Percentiles rank a stretch among this genome's conserved stretches.
Conservation (phyloP, 805 yeast genomes). For the Yamadazyma philogaea region DNA sequence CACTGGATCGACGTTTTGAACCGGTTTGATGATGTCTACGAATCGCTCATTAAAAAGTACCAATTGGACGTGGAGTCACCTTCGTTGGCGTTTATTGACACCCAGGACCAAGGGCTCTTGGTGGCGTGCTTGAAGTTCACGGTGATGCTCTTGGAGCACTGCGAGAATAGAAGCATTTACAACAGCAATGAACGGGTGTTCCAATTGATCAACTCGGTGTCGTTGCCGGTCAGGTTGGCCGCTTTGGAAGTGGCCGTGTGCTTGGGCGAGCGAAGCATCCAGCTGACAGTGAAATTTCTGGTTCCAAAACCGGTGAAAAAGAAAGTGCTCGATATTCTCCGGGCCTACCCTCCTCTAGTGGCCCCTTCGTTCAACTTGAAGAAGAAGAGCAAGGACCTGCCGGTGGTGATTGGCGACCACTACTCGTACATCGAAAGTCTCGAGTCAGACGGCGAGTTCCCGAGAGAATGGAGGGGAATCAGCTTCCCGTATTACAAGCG, state of each 20-base stretch:
- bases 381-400: slow-evolving; percentile 3
- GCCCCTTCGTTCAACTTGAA: slow-evolving; percentile 23
- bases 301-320: slow-evolving; percentile 45
- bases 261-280: slow-evolving; percentile 59
- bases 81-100: slow-evolving; percentile 43
- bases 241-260: slow-evolving; percentile 60
- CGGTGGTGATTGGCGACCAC: slow-evolving; percentile 35
- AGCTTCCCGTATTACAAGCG: slow-evolving; percentile 31
- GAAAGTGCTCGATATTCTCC: slow-evolving; percentile 52
- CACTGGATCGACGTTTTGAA: slow-evolving; percentile 79
- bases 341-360: slow-evolving; percentile 48
- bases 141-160: slow-evolving; percentile 59
- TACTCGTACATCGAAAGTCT: slow-evolving; percentile 43
- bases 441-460: slow-evolving; percentile 6
- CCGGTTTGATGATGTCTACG: slow-evolving; percentile 67
- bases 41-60: slow-evolving; percentile 51
- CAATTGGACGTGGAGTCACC: slow-evolving; percentile 45
- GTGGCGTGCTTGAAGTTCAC: slow-evolving; percentile 60
- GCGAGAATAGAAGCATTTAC: slow-evolving; percentile 65
- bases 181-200: slow-evolving; percentile 62
- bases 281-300: slow-evolving; percentile 39
- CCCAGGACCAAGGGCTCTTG: slow-evolving; percentile 46
- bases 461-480: slow-evolving; percentile 13
- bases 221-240: slow-evolving; percentile 54
- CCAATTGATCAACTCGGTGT: slow-evolving; percentile 55